phyloP scores from a whole-genome alignment of 2,329 filamentous ascomycete species.

The Nemania serpens region DNA sequence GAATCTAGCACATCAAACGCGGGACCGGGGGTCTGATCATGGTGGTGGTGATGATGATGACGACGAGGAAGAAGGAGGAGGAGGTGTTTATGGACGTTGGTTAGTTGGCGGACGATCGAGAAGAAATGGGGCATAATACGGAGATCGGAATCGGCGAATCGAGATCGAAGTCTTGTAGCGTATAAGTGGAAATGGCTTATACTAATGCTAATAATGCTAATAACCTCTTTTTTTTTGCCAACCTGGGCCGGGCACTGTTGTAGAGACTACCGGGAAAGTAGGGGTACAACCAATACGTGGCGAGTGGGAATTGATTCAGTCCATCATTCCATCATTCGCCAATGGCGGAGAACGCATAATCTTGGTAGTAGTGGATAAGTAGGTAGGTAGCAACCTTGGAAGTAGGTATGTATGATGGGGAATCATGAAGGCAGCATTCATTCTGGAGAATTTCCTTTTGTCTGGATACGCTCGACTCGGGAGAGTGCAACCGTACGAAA shows the following conservation, averaged over 20 bases:
- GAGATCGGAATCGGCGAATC: conserved; percentile 10
- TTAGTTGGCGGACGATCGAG: not conserved
- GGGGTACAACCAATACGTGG: too few species aligned
- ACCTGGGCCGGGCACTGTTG: not conserved
- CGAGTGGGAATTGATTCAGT: not conserved
- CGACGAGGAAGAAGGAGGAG: too few species aligned
- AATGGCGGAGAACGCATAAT: too few species aligned
- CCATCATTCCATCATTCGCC: conserved; percentile 1
- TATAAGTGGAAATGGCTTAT: conserved; percentile 5
- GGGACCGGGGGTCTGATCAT: conserved; percentile 3
- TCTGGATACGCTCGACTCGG: not conserved
- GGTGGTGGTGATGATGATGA: not conserved
- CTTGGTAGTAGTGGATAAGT: too few species aligned
- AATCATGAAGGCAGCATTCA: not conserved
- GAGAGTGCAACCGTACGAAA: not conserved
- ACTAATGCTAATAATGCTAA: not conserved
- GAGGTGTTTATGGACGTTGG: not conserved
- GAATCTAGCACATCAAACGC: conserved; percentile 5
- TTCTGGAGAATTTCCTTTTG: not conserved
- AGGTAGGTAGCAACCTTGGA: too few species aligned
- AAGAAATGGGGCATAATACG: conserved; percentile 12
- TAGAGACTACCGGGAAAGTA: too few species aligned
- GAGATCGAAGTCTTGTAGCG: conserved; percentile 1
- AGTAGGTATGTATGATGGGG: too few species aligned
- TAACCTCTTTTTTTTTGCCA: not conserved